Percentiles rank a stretch among this genome's conserved stretches.
Conservation (phyloP, 306 rosid species). For the Cicer arietinum region DNA sequence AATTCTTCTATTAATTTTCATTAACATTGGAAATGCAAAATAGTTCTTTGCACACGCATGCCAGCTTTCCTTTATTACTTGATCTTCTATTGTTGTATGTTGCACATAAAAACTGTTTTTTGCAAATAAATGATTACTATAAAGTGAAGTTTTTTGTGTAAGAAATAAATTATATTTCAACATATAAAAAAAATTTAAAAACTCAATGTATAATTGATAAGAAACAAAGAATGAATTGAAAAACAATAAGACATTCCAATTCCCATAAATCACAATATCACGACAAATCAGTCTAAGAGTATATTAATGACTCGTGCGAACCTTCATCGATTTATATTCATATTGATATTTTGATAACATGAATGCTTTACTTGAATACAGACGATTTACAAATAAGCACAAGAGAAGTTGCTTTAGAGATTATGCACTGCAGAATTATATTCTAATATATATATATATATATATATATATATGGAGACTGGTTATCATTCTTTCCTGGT, state of each 20-base stretch:
- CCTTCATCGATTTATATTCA: constrained; percentile 25
- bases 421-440: constrained; percentile 28
- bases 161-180: background rate
- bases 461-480: background rate
- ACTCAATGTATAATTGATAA: constrained; percentile 1
- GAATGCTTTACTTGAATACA: constrained; percentile 4
- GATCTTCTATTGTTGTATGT: constrained; percentile 45
- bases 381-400: constrained; percentile 18
- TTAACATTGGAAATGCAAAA: background rate
- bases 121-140: constrained; percentile 45
- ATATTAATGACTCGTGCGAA: background rate
- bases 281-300: background rate
- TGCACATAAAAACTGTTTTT: constrained; percentile 48
- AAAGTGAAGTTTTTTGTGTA: constrained; percentile 19
- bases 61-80: constrained; percentile 55
- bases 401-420: constrained; percentile 18
- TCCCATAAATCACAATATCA: constrained; percentile 16
- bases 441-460: constrained; percentile 15
- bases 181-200: constrained; percentile 13
- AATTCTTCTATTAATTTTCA: background rate
- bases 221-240: constrained; percentile 12
- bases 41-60: constrained; percentile 25
- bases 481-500: constrained; percentile 52
- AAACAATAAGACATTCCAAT: constrained; percentile 22
- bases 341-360: constrained; percentile 13